A percentile compares a stretch with the other conserved stretches of the same genome.
phyloP scores from a whole-genome alignment of 1,139 yeast genomes.

The Kodamaea sp. region DNA sequence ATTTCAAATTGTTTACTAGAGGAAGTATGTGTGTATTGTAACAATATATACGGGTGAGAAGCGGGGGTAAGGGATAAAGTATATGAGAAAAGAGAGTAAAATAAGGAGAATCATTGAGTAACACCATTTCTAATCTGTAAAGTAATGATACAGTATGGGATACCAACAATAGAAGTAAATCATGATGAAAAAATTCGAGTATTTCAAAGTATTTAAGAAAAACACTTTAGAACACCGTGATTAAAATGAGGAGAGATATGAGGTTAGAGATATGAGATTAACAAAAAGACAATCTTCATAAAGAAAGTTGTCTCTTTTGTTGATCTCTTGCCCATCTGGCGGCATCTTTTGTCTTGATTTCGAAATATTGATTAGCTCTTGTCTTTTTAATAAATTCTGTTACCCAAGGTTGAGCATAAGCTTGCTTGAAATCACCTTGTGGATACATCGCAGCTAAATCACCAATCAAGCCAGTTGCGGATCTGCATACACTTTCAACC shows the following conservation, averaged over 20 bases:
- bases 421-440: constrained; percentile 63
- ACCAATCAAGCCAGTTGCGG: constrained; percentile 86
- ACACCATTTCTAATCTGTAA: too few species aligned
- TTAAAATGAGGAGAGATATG: constrained; percentile 7
- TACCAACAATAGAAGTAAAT: too few species aligned
- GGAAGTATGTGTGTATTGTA: too few species aligned
- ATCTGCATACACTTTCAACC: constrained; percentile 66
- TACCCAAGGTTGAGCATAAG: constrained; percentile 73
- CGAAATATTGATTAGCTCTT: constrained; percentile 57
- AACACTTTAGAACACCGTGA: neutral
- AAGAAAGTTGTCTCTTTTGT: constrained; percentile 52
- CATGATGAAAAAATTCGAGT: too few species aligned
- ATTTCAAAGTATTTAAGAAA: neutral
- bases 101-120: too few species aligned
- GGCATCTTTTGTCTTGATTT: constrained; percentile 71
- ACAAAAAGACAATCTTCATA: constrained; percentile 8
- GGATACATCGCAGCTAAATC: constrained; percentile 88
- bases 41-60: too few species aligned
- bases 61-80: too few species aligned
- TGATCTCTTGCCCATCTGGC: constrained; percentile 97
- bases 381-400: constrained; percentile 73
- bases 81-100: too few species aligned
- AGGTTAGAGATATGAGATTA: constrained; percentile 11
- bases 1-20: too few species aligned
- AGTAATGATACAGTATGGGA: too few species aligned